Conservation (phyloP, 495 filamentous ascomycete species). For the Tuber microsphaerosporum region DNA sequence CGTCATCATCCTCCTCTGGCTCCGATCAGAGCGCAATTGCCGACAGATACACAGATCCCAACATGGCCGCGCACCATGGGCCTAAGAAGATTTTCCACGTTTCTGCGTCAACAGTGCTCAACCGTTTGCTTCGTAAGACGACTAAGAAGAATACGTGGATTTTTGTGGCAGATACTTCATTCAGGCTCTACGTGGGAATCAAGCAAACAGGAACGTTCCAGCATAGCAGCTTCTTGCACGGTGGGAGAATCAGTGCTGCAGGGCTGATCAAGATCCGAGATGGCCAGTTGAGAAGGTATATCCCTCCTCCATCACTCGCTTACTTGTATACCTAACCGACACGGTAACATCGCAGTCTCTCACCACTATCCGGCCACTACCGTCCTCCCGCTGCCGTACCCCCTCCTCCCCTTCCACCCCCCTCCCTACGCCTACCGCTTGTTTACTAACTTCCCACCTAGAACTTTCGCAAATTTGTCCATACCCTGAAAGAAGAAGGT, state of each 20-base stretch:
- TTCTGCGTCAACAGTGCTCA: conserved; percentile 61
- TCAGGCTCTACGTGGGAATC: conserved; percentile 82
- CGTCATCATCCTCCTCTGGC: conserved; percentile 29
- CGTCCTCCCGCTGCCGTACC: conserved; percentile 56
- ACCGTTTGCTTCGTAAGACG: conserved; percentile 62
- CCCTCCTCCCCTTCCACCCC: background rate
- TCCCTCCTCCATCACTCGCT: conserved; percentile 39
- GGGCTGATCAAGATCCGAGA: conserved; percentile 78
- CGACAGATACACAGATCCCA: conserved; percentile 51
- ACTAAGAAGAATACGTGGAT: conserved; percentile 81
- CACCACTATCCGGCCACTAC: conserved; percentile 72
- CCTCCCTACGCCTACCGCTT: too few relatives aligned
- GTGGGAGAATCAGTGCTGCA: conserved; percentile 70
- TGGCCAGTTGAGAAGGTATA: conserved; percentile 58
- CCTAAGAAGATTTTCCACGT: conserved; percentile 59
- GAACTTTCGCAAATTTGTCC: conserved; percentile 75
- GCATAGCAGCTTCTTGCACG: conserved; percentile 80
- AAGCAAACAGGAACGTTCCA: conserved; percentile 85
- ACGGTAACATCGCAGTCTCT: conserved; percentile 41
- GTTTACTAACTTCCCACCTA: conserved; percentile 18
- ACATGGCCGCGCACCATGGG: conserved; percentile 52
- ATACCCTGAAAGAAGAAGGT: conserved; percentile 60
- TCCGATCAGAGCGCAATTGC: conserved; percentile 43
- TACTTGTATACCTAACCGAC: background rate
- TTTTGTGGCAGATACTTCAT: conserved; percentile 79